Base-by-base conservation (phyloP, 192 early-diverging fungal species). In the Coemansia sp. region DNA sequence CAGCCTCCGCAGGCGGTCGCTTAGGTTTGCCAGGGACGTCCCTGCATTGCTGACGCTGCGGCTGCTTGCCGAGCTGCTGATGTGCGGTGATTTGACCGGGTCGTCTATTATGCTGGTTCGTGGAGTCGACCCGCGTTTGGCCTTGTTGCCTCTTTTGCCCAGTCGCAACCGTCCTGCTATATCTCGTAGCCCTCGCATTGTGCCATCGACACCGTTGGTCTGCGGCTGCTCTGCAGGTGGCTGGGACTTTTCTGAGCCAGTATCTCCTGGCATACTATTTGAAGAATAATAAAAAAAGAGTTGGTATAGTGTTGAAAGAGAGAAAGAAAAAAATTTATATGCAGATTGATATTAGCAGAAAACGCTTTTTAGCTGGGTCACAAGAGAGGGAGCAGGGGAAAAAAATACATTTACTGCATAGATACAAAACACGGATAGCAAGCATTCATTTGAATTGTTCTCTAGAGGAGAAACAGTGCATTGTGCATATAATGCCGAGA, bases 71-170 rank as follows among this genome's bases (percentile, higher is more conserved):
- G 52, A 53, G 6, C 51, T 54, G 50, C 49, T 47, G 32, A 34
- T 53, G 57, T 34, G 26, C 37, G 43, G 40, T 41, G 52, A 34
- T 34, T 34, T 34, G 8, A 57, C 56, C 16, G 37, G 46, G 34
- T 62, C 52, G 23, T 40, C 53, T 6, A 59, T 34, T 8, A 54
- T 54, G n/a, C 64, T 66, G 15, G 57, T 62, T 11, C 64, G 63
- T 23, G 71, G 55, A 16, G 64, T 63, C n/a, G 71, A 62, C 31
- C 64, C 64, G 5, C 71, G 57, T 20, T 59, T 56, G 23, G 56
- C 50, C 26, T 73, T 73, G 21, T 73, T 45, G 15, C 71, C 71
- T 15, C 71, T 61, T 17, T 44, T 54, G 5, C 71, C 71, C 12
- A 72, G 39, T 57, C 32, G 38, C 42, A 43, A 34, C 9, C 34